A percentile compares a stretch with the other conserved stretches of the same genome.
Evolutionary conservation across 768 basidiomycete species (phyloP).

Genomic region (Lanmaoa rubissima): DNA sequence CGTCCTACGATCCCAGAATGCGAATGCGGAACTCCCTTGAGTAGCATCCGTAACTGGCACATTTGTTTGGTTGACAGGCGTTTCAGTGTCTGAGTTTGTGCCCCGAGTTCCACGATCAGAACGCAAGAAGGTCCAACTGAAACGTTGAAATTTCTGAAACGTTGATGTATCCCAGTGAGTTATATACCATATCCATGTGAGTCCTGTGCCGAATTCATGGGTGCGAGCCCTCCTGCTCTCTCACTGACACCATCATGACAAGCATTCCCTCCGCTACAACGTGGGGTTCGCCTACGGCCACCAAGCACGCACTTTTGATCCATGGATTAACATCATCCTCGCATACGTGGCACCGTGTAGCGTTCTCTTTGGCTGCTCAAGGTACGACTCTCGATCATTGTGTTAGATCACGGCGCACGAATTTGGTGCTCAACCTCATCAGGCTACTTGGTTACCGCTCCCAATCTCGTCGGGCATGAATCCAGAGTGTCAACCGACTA

Average conservation of each 20-base stretch:
- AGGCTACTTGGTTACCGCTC: slow-evolving; percentile 26
- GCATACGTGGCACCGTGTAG: slow-evolving; percentile 20
- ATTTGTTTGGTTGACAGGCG: too few species aligned
- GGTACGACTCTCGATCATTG: slow-evolving; percentile 4
- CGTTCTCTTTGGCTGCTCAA: slow-evolving; percentile 12
- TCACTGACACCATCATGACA: slow-evolving; percentile 8
- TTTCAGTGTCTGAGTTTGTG: too few species aligned
- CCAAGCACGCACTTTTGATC: slow-evolving; percentile 26
- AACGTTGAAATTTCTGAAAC: too few species aligned
- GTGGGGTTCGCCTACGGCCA: slow-evolving; percentile 24
- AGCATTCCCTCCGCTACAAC: slow-evolving; percentile 15
- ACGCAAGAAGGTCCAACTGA: too few species aligned
- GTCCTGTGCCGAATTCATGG: neutral
- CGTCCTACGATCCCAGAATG: too few species aligned
- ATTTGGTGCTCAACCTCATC: neutral
- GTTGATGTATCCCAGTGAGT: too few species aligned
- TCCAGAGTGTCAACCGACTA: slow-evolving; percentile 16
- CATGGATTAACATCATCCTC: slow-evolving; percentile 26
- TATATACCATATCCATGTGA: too few species aligned
- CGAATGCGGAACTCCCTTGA: too few species aligned
- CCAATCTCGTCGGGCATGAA: slow-evolving; percentile 20
- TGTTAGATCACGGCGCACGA: neutral
- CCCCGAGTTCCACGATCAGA: too few species aligned
- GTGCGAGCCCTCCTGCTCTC: neutral
- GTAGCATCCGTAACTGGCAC: too few species aligned